Evolutionary conservation across 2,329 filamentous ascomycete species (phyloP).

Genomic region (Apiospora kogelbergensis): DNA sequence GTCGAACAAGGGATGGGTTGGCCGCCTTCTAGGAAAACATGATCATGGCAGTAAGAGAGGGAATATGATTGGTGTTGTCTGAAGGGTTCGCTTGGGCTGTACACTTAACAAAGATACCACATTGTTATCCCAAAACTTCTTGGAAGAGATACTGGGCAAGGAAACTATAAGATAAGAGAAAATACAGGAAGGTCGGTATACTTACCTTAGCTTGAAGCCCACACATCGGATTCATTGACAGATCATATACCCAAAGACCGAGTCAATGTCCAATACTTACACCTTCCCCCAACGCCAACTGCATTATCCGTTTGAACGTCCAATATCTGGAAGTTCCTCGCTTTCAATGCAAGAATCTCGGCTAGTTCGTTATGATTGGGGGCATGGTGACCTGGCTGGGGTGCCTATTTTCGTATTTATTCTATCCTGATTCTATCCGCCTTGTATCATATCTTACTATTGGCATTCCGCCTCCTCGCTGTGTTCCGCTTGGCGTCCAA

Average conservation of each 20-base stretch:
- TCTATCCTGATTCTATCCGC: not conserved
- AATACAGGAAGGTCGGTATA: not conserved
- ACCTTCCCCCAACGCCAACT: no score
- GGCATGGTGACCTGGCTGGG: not conserved
- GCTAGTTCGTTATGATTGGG: not conserved
- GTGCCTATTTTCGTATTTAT: no score
- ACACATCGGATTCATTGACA: not conserved
- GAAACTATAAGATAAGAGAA: not conserved
- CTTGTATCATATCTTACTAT: not conserved
- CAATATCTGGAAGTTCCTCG: no score
- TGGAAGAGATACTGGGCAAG: not conserved
- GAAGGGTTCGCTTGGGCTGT: not conserved
- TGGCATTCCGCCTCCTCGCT: slow-evolving; percentile 17
- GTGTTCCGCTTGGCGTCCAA: slow-evolving; percentile 28
- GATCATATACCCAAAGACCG: not conserved
- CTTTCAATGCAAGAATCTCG: no score
- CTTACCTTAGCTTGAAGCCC: not conserved
- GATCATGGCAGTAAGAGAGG: not conserved
- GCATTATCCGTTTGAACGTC: no score
- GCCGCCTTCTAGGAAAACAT: slow-evolving; percentile 23
- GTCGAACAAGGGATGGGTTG: slow-evolving; percentile 25
- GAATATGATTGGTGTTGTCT: not conserved
- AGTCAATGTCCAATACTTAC: not conserved
- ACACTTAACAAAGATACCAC: not conserved
- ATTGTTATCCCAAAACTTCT: not conserved